phyloP scores from a whole-genome alignment of 345 rosid genomes.

The Citropsis articulata region DNA sequence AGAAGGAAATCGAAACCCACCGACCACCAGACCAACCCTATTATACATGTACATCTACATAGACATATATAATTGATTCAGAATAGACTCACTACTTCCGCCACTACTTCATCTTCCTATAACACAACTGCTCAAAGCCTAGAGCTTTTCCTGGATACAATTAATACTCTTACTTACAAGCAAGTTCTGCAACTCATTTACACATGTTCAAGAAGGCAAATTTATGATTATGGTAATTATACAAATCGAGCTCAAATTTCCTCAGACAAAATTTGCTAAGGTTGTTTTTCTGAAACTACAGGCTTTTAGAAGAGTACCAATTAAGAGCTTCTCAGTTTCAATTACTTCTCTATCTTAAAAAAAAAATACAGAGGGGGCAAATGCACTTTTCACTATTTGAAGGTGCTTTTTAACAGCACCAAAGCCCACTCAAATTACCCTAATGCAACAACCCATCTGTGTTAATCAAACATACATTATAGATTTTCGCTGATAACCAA shows the following conservation, averaged over 20 bases:
- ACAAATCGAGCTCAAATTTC: background rate
- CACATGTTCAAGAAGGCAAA: background rate
- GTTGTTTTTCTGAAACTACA: background rate
- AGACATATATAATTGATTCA: background rate
- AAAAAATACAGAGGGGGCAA: background rate
- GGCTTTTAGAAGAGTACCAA: background rate
- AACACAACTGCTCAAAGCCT: background rate
- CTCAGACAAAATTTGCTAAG: background rate
- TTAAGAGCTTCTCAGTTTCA: background rate
- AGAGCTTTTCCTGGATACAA: background rate
- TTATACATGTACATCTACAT: background rate
- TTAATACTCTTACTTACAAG: background rate
- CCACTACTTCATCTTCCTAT: background rate
- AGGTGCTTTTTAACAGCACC: background rate
- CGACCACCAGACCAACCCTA: background rate
- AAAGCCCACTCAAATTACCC: background rate
- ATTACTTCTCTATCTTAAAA: background rate
- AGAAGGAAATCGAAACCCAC: background rate
- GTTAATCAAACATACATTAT: background rate
- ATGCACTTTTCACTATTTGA: too few relatives aligned
- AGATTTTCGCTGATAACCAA: background rate
- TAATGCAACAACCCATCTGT: background rate
- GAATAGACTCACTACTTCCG: background rate
- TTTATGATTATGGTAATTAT: background rate
- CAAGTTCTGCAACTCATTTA: background rate